phyloP scores from a whole-genome alignment of 2,329 filamentous ascomycete genomes.

The Gremmenia infestans region DNA sequence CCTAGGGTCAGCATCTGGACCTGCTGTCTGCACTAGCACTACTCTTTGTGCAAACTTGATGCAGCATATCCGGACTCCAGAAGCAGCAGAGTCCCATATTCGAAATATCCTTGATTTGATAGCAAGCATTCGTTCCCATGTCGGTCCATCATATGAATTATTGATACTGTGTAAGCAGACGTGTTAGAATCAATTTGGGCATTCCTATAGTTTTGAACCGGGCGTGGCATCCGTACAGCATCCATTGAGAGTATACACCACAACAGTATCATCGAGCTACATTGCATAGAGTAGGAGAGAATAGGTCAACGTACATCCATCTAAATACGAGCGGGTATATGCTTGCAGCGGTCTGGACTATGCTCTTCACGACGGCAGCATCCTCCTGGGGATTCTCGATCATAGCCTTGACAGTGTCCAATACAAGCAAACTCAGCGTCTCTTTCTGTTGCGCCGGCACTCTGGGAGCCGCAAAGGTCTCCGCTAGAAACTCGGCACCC shows the following conservation, averaged over 20 bases:
- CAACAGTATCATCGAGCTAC: background rate
- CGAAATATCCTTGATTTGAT: slow-evolving; percentile 87
- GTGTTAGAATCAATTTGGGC: slow-evolving; percentile 25
- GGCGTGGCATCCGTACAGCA: background rate
- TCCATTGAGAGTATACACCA: background rate
- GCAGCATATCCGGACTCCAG: slow-evolving; percentile 83
- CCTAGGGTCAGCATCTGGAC: slow-evolving; percentile 73
- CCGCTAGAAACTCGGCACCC: slow-evolving; percentile 92
- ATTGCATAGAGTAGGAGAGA: slow-evolving; percentile 10
- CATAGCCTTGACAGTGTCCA: slow-evolving; percentile 70
- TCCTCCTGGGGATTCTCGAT: slow-evolving; percentile 72
- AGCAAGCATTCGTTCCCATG: slow-evolving; percentile 82
- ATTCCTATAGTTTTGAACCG: background rate
- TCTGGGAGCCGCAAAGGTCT: slow-evolving; percentile 91
- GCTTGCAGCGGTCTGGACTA: slow-evolving; percentile 84
- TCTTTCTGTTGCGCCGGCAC: slow-evolving; percentile 75
- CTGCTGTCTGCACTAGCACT: slow-evolving; percentile 86
- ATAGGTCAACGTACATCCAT: slow-evolving; percentile 73
- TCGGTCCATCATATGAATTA: slow-evolving; percentile 72
- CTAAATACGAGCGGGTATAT: slow-evolving; percentile 89
- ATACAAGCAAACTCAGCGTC: slow-evolving; percentile 67
- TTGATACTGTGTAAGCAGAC: slow-evolving; percentile 59
- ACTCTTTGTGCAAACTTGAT: slow-evolving; percentile 96
- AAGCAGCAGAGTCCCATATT: slow-evolving; percentile 76
- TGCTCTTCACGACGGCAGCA: slow-evolving; percentile 73